Evolutionary conservation across 2,329 filamentous ascomycete species (phyloP).

Genomic region (Tolypocladium capitatum): DNA sequence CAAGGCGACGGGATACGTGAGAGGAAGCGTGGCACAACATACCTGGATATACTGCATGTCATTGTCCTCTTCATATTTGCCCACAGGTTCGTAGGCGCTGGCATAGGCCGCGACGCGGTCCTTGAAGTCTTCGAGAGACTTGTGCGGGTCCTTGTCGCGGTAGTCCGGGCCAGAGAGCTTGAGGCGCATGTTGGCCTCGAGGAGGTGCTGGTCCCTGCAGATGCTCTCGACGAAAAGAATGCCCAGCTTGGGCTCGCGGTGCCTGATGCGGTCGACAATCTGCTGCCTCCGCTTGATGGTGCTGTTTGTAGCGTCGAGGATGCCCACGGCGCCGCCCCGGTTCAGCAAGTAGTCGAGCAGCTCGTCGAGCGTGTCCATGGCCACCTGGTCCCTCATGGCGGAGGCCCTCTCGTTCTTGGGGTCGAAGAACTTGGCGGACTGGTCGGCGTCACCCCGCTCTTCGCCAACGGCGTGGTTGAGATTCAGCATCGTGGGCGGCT

Average conservation of each 20-base stretch:
- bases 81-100: constrained; percentile 82
- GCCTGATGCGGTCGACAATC: constrained; percentile 70
- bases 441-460: constrained; percentile 49
- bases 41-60: constrained; percentile 87
- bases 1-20: not conserved
- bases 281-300: constrained; percentile 74
- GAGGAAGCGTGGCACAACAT: constrained; percentile 6
- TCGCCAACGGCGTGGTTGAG: constrained; percentile 15
- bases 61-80: constrained; percentile 79
- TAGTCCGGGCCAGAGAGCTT: constrained; percentile 96
- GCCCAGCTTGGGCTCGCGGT: constrained; percentile 73
- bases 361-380: constrained; percentile 84
- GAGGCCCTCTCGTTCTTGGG: constrained; percentile 74
- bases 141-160: constrained; percentile 76
- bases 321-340: constrained; percentile 76
- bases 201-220: constrained; percentile 68
- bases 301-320: constrained; percentile 95
- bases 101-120: constrained; percentile 86
- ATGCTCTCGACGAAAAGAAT: constrained; percentile 94
- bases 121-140: constrained; percentile 82
- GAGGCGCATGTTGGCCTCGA: constrained; percentile 93
- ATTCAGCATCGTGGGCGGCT: constrained; percentile 23
- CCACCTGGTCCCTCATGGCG: constrained; percentile 78
- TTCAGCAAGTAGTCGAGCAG: constrained; percentile 78
- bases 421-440: constrained; percentile 89